A percentile compares a stretch with the other conserved stretches of the same genome.
These are phyloP conservation scores for Penicillium capsulatum DNA, from an alignment of 2,329 filamentous ascomycete genomes.

Conservation along the genomic window DNA sequence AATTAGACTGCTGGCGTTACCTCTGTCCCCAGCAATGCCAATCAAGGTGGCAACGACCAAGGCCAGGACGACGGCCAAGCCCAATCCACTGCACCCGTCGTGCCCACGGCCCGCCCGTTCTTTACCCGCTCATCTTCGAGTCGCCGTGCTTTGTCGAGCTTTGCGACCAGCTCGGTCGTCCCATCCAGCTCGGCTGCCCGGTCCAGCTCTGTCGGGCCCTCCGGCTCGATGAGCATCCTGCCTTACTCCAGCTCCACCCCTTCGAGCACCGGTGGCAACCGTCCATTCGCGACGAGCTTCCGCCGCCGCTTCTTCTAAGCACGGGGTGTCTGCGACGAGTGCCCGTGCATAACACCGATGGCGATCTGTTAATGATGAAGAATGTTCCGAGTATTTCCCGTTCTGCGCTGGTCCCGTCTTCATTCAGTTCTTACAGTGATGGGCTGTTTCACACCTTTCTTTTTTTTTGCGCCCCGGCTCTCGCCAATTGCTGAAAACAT, in stretches of 20 bases:
- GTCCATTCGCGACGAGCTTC: conserved; percentile 23
- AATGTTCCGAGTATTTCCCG: too few relatives aligned
- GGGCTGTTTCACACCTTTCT: too few relatives aligned
- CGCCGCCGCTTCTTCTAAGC: conserved; percentile 24
- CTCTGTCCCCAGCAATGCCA: background rate
- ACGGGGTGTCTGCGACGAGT: too few relatives aligned
- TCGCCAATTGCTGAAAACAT: too few relatives aligned
- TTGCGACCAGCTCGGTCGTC: conserved; percentile 27
- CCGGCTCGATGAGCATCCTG: conserved; percentile 3
- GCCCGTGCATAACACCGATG: too few relatives aligned
- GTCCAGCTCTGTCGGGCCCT: conserved; percentile 3
- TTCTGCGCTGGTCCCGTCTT: too few relatives aligned
- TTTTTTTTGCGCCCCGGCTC: too few relatives aligned
- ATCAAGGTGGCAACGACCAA: conserved; percentile 1
- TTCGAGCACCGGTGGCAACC: conserved; percentile 26
- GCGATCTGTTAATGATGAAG: too few relatives aligned
- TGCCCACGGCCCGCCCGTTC: conserved; percentile 10
- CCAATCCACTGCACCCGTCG: conserved; percentile 7
- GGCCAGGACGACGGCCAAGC: conserved; percentile 4
- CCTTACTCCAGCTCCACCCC: conserved; percentile 3
- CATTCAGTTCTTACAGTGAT: too few relatives aligned
- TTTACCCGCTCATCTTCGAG: conserved; percentile 16
- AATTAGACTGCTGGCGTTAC: conserved; percentile 7
- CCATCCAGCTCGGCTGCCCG: conserved; percentile 6
- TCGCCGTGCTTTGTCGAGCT: conserved; percentile 23